A percentile compares a stretch with the other conserved stretches of the same genome.
These are phyloP conservation scores for Westerdykella aurantiaca DNA, from an alignment of 2,329 filamentous ascomycete species.

Conservation along the genomic window DNA sequence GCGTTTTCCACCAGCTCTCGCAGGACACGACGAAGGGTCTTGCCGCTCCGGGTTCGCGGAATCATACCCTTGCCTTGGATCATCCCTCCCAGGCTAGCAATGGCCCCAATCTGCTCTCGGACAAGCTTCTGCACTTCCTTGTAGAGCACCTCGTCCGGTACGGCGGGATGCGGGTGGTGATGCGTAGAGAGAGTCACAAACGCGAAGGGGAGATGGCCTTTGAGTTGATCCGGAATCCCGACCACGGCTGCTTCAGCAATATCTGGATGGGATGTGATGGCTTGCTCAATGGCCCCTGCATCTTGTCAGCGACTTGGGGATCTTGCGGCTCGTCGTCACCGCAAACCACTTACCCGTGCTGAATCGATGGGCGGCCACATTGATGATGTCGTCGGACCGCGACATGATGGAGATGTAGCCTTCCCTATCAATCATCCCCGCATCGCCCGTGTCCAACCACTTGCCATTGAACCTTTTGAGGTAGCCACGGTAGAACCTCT, in stretches of 20 bases:
- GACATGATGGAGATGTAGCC: constrained; percentile 60
- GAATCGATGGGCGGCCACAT: constrained; percentile 88
- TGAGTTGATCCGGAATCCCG: constrained; percentile 75
- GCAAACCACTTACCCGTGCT: constrained; percentile 61
- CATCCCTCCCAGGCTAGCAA: constrained; percentile 79
- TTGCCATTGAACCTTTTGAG: constrained; percentile 72
- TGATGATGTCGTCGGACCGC: constrained; percentile 78
- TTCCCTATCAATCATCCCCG: constrained; percentile 75
- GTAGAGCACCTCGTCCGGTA: constrained; percentile 46
- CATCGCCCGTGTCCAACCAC: constrained; percentile 89
- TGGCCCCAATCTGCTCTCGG: constrained; percentile 76
- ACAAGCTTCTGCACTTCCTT: constrained; percentile 67
- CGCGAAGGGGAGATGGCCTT: constrained; percentile 87
- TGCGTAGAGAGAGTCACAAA: constrained; percentile 63
- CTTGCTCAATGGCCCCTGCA: constrained; percentile 80
- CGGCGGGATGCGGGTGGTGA: constrained; percentile 48
- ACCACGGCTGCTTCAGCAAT: constrained; percentile 84
- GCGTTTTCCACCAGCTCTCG: constrained; percentile 80
- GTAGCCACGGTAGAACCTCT: constrained; percentile 80
- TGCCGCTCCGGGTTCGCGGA: constrained; percentile 86
- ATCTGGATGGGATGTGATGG: constrained; percentile 70
- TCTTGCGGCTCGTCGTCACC: not conserved
- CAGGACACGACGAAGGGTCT: constrained; percentile 77
- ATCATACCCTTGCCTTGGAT: constrained; percentile 83
- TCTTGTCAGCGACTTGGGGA: constrained; percentile 6